Evolutionary conservation across 495 filamentous ascomycete genomes (phyloP), one percentile per base, ranked within the genome.

Genomic region (Emericellopsis terricola): DNA sequence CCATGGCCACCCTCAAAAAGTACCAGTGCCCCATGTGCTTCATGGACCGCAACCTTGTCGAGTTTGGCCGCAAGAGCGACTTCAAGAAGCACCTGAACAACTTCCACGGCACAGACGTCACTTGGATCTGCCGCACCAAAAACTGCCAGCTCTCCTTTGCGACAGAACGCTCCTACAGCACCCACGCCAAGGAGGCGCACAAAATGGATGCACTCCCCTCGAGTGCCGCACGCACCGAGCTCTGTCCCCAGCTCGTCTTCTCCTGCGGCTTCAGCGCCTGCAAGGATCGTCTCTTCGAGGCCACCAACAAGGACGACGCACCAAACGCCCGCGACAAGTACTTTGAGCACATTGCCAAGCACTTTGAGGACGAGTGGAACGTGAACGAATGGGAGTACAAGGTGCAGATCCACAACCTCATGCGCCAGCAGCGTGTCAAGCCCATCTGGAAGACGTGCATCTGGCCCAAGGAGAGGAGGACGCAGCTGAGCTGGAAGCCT

Each of bases 81-180:
- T 38, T 38, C 29, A 38, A 38, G 36, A 38, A 38, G 36, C 36
- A 38, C 19, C 36, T 38, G 3, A 23, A 38, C 29, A 30, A 38
- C 19, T 38, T 38, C 20, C 29, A 38, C 20, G 29, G 29, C 29
- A 31, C 36, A 19, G 29, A 38, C 29, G 17, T 23, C 8, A 14
- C 32, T 9, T 38, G 36, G 36, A 24, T 38, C 16, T 38, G 36
- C 36, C 36, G 36, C 9, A 30, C 29, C 29, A 23, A 32, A 9
- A 26, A 21, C 14, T 38, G 36, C 29, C 28, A 23, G 19, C 11
- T 38, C 15, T 30, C 29, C 7, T 38, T 38, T 17, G 29, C 29
- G 7, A 31, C 29, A 9, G 36, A 38, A 24, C 29, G 29, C 10
- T 28, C 36, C 13, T 38, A 38, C 29, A 15, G 28, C 15, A 38